phyloP scores from a whole-genome alignment of 2,329 filamentous ascomycete genomes.

The Talaromyces rugulosus region DNA sequence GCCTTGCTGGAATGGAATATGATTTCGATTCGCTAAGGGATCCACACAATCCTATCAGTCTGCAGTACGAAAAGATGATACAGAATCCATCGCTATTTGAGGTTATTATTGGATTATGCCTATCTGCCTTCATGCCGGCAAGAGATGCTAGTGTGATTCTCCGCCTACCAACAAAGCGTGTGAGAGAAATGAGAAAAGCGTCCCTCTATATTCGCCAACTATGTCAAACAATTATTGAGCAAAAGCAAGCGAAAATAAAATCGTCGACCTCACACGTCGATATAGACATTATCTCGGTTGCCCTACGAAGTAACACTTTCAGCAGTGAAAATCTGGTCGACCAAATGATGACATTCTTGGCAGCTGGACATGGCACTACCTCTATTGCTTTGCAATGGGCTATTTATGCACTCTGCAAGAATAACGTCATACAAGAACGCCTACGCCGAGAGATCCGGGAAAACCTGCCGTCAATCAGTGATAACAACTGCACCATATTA shows the following conservation, averaged over 20 bases:
- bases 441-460: conserved; percentile 66
- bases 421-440: conserved; percentile 62
- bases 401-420: conserved; percentile 62
- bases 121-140: conserved; percentile 36
- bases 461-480: conserved; percentile 39
- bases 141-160: conserved; percentile 51
- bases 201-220: conserved; percentile 58
- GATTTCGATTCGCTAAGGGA: conserved; percentile 65
- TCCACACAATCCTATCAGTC: conserved; percentile 55
- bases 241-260: conserved; percentile 60
- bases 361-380: conserved; percentile 77
- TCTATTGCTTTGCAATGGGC: conserved; percentile 73
- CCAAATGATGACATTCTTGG: conserved; percentile 87
- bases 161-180: conserved; percentile 65
- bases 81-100: neutral
- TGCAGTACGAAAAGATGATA: conserved; percentile 25
- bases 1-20: conserved; percentile 64
- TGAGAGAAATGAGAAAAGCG: conserved; percentile 58
- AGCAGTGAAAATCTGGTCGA: conserved; percentile 76
- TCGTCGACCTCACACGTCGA: conserved; percentile 16
- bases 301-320: conserved; percentile 71
- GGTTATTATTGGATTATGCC: conserved; percentile 9
- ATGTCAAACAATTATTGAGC: conserved; percentile 64
- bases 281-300: conserved; percentile 75
- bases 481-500: conserved; percentile 54